phyloP scores from a whole-genome alignment of 768 basidiomycete genomes.

The Punctularia strigosozonata region DNA sequence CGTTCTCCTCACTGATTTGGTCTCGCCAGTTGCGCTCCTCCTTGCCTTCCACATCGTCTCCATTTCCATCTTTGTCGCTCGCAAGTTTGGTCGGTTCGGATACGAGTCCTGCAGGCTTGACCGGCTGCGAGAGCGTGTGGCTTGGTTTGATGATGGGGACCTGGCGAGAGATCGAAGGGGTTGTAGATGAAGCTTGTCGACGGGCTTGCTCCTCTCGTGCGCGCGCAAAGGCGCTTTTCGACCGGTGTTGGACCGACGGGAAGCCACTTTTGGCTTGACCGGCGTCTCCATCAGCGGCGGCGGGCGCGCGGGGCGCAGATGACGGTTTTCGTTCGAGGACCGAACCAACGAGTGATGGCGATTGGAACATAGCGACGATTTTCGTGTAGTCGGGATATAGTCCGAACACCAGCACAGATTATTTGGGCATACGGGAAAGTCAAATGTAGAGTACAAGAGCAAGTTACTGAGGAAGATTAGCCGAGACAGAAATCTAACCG shows the following conservation, averaged over 20 bases:
- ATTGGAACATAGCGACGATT: no score
- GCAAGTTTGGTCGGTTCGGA: neutral
- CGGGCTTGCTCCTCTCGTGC: slow-evolving; percentile 25
- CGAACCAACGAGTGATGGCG: no score
- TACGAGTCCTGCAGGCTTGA: neutral
- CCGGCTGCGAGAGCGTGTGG: neutral
- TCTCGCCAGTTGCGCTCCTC: slow-evolving; percentile 46
- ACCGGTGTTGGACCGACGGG: slow-evolving; percentile 53
- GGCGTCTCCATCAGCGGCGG: no score
- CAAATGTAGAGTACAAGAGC: no score
- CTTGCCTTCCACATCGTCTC: no score
- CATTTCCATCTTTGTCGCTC: slow-evolving; percentile 18
- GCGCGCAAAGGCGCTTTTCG: slow-evolving; percentile 47
- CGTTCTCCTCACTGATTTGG: slow-evolving; percentile 59
- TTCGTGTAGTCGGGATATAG: no score
- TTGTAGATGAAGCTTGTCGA: slow-evolving; percentile 10
- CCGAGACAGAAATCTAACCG: no score
- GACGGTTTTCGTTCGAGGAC: no score
- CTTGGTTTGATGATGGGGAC: neutral
- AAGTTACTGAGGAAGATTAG: no score
- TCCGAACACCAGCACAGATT: no score
- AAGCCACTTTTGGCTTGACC: slow-evolving; percentile 35
- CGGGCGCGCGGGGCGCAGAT: no score
- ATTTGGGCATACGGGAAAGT: no score
- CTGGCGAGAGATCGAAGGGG: neutral